phyloP scores from a whole-genome alignment of 176 grass and related monocot genomes.

The Avena eriantha region DNA sequence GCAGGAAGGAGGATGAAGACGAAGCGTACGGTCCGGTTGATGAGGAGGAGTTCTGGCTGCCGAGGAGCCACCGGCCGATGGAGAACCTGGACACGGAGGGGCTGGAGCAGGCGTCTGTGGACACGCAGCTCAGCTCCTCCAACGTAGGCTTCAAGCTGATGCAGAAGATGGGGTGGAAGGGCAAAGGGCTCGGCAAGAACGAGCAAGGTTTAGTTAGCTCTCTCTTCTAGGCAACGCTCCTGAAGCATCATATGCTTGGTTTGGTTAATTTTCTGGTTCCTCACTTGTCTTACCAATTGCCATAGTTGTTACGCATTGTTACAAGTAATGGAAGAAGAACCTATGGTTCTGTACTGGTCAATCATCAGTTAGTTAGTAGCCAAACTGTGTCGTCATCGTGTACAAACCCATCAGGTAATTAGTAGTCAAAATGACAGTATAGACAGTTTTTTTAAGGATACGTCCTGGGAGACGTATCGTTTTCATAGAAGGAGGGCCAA shows the following conservation, averaged over 20 bases:
- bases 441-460: too few relatives aligned
- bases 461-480: too few relatives aligned
- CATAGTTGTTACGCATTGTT: background rate
- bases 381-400: too few relatives aligned
- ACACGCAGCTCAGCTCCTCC: conserved; percentile 72
- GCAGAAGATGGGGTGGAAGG: conserved; percentile 99
- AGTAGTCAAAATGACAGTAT: background rate
- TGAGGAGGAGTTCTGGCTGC: conserved; percentile 72
- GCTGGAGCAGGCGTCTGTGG: conserved; percentile 89
- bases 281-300: background rate
- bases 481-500: too few relatives aligned
- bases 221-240: background rate
- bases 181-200: conserved; percentile 96
- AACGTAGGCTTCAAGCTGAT: conserved; percentile 90
- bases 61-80: conserved; percentile 70
- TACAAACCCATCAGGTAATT: too few relatives aligned
- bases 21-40: conserved; percentile 10
- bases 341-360: background rate
- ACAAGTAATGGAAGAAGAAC: background rate
- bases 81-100: conserved; percentile 93
- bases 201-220: conserved; percentile 61
- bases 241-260: background rate
- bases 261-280: background rate
- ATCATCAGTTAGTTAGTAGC: background rate
- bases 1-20: background rate